Conservation (phyloP, 2,329 filamentous ascomycete genomes). For the Hypoxylon sp. region DNA sequence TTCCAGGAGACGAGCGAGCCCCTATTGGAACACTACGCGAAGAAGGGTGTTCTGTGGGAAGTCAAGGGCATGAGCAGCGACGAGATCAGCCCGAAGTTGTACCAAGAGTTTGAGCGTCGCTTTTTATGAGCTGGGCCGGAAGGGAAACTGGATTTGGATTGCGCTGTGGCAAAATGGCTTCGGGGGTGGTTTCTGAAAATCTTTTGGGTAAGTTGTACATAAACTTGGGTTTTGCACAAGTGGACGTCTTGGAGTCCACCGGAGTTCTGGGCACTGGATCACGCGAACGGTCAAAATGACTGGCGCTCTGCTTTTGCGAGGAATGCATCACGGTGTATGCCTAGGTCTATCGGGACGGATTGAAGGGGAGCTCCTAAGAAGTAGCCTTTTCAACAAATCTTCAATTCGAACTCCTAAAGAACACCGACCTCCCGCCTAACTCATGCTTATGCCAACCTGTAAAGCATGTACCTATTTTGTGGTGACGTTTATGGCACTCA, state of each 20-base stretch:
- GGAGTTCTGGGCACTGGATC: conserved; percentile 30
- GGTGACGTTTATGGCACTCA: background rate
- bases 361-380: conserved; percentile 9
- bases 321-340: conserved; percentile 13
- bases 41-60: conserved; percentile 84
- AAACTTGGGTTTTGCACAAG: conserved; percentile 20
- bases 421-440: background rate
- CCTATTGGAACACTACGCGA: conserved; percentile 88
- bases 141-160: too few species aligned
- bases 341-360: conserved; percentile 14
- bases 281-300: conserved; percentile 8
- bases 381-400: conserved; percentile 19
- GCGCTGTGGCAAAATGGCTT: conserved; percentile 2
- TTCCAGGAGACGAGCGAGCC: conserved; percentile 90
- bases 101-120: conserved; percentile 81
- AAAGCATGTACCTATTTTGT: background rate
- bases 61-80: conserved; percentile 91
- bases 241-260: conserved; percentile 11
- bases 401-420: background rate
- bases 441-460: background rate
- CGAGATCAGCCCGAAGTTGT: conserved; percentile 93
- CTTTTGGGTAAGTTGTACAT: conserved; percentile 20
- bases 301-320: conserved; percentile 14
- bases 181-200: conserved; percentile 9
- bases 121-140: conserved; percentile 60